Evolutionary conservation across 345 rosid genomes (phyloP), one percentile per base, ranked within the genome.

Genomic region (Microthlaspi erraticum): DNA sequence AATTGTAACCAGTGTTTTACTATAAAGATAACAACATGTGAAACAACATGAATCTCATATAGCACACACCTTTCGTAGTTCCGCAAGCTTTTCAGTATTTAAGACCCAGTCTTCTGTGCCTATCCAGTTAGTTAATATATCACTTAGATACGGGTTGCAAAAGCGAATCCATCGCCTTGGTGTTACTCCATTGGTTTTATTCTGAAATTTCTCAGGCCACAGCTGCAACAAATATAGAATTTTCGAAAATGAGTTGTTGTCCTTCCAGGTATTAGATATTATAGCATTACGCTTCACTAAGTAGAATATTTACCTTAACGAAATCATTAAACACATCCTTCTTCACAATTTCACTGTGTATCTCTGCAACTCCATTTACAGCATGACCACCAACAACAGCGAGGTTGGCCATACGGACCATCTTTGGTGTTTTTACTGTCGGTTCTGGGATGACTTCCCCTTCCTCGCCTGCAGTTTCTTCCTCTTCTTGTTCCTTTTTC

Each of bases 311-410:
- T 77, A 84, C 92, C 90, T 87, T 45, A 39, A 79, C 79, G 54
- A 89, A 89, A 2, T 82, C 90, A 74, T 83, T 83, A 69, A 85
- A 89, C 8, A 87, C 96, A 67, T 85, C 90, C 52, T 83, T 70
- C 72, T 84, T 85, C 41, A 89, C 90, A 63, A 89, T 89, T 72
- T 89, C 88, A 71, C 87, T 89, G 43, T 89, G 96, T 76, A 87
- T 89, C 74, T 82, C 86, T 69, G 92, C 96, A 45, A 85, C 96
- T 31, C 92, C 96, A 71, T 89, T 89, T n/a, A 89, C 90, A 11
- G 90, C 85, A 83, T 75, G 82, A 58, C 92, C 87, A 49, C 87
- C 85, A 10, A 73, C 86, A 68, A 87, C 83, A 60, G 87, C 85
- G 0, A 87, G 86, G 75, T 86, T 84, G 75, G 90, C 88, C 90